Evolutionary conservation across 441 rosid species (phyloP).

Genomic region (Macaranga tanarius): DNA sequence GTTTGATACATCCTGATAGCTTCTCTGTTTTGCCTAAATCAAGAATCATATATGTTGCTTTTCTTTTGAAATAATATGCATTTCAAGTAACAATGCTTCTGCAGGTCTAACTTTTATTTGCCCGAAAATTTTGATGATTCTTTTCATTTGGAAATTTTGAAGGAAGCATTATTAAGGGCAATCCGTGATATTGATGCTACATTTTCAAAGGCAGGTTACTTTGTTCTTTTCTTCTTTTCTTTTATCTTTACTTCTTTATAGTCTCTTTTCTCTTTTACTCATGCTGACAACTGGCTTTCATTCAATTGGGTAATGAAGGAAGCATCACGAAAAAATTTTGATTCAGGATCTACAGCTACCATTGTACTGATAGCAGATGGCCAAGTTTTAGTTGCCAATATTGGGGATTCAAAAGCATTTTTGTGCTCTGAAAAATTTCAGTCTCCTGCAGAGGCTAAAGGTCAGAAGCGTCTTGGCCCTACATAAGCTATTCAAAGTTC

Average conservation of each 20-base stretch:
- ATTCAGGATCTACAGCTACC: conserved; percentile 88
- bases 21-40: not conserved
- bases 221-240: not conserved
- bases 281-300: conserved; percentile 16
- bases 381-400: conserved; percentile 76
- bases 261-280: conserved; percentile 12
- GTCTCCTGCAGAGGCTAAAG: conserved; percentile 83
- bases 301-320: conserved; percentile 52
- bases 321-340: conserved; percentile 60
- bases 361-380: conserved; percentile 76
- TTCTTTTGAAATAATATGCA: conserved; percentile 14
- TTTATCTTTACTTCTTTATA: not conserved
- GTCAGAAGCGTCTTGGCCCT: conserved; percentile 39
- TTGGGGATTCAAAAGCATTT: conserved; percentile 95
- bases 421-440: conserved; percentile 79
- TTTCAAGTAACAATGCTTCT: conserved; percentile 16
- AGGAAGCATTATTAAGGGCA: conserved; percentile 85
- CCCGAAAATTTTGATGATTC: conserved; percentile 58
- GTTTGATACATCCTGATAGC: not conserved
- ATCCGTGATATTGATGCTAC: conserved; percentile 84
- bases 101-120: conserved; percentile 58
- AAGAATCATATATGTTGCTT: not conserved
- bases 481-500: conserved; percentile 16
- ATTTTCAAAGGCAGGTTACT: conserved; percentile 62
- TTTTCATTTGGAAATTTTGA: conserved; percentile 75